phyloP scores from a whole-genome alignment of 371 early-diverging fungal species.

The Mortierella sp. region DNA sequence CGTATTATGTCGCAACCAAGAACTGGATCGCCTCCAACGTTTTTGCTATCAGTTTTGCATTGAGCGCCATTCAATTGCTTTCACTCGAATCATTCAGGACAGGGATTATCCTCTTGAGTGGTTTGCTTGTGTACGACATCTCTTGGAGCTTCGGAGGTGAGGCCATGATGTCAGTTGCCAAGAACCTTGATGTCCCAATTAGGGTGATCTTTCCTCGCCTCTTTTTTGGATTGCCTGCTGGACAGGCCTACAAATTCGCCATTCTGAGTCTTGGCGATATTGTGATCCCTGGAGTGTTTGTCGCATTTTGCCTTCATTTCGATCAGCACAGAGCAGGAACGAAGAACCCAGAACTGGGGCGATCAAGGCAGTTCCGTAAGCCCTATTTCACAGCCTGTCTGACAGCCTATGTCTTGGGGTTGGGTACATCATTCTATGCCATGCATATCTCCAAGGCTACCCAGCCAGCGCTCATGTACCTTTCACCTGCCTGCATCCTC shows the following conservation, averaged over 20 bases:
- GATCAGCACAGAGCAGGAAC: slow-evolving; percentile 72
- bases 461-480: slow-evolving; percentile 94
- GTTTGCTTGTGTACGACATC: slow-evolving; percentile 94
- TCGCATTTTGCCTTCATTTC: slow-evolving; percentile 90
- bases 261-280: slow-evolving; percentile 98
- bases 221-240: slow-evolving; percentile 64
- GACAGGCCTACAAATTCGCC: slow-evolving; percentile 71
- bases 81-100: slow-evolving; percentile 94
- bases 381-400: slow-evolving; percentile 92
- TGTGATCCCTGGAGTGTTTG: slow-evolving; percentile 96
- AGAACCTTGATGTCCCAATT: slow-evolving; percentile 94
- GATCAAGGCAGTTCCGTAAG: slow-evolving; percentile 75
- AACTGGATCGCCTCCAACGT: slow-evolving; percentile 94
- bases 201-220: slow-evolving; percentile 92
- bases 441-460: slow-evolving; percentile 93
- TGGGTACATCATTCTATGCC: slow-evolving; percentile 88
- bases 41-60: slow-evolving; percentile 89
- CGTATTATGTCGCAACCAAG: slow-evolving; percentile 84
- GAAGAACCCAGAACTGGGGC: slow-evolving; percentile 51
- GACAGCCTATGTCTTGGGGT: slow-evolving; percentile 87
- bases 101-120: slow-evolving; percentile 89
- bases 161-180: slow-evolving; percentile 95
- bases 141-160: slow-evolving; percentile 97
- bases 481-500: slow-evolving; percentile 93
- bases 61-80: slow-evolving; percentile 87